Conservation (phyloP, 2,329 filamentous ascomycete species). For the Nannizziopsis arthrosporioides region DNA sequence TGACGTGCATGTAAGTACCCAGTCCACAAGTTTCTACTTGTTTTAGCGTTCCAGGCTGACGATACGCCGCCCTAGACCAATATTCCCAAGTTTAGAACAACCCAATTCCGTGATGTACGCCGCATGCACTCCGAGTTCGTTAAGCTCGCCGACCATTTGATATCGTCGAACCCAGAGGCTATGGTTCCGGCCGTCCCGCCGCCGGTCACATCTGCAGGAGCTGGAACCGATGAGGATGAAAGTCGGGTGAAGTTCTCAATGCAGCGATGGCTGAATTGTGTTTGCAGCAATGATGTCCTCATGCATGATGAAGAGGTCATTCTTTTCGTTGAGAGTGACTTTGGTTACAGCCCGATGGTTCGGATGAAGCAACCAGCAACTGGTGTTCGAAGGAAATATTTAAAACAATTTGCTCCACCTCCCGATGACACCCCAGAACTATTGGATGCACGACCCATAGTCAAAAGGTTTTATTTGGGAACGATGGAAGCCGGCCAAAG, state of each 20-base stretch:
- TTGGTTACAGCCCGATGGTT: slow-evolving; percentile 91
- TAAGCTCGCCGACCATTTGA: slow-evolving; percentile 90
- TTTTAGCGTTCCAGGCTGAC: slow-evolving; percentile 3
- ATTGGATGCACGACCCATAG: slow-evolving; percentile 73
- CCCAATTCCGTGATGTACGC: slow-evolving; percentile 93
- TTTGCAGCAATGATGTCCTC: slow-evolving; percentile 82
- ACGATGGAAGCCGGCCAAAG: slow-evolving; percentile 97
- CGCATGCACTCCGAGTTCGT: slow-evolving; percentile 90
- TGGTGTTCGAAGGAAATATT: slow-evolving; percentile 81
- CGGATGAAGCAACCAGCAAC: slow-evolving; percentile 95
- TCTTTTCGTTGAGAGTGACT: slow-evolving; percentile 97
- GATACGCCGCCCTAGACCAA: slow-evolving; percentile 57
- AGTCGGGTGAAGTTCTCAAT: slow-evolving; percentile 73
- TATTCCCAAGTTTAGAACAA: slow-evolving; percentile 93
- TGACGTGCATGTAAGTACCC: slow-evolving; percentile 72
- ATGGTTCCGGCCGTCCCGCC: slow-evolving; percentile 89
- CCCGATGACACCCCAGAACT: slow-evolving; percentile 95
- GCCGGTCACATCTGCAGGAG: slow-evolving; percentile 85
- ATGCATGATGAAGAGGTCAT: slow-evolving; percentile 96
- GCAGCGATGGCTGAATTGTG: slow-evolving; percentile 89
- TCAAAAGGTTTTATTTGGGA: slow-evolving; percentile 91
- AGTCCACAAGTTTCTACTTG: background rate
- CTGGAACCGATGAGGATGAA: slow-evolving; percentile 94
- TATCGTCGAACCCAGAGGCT: slow-evolving; percentile 94
- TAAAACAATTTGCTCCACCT: slow-evolving; percentile 96